Base-by-base conservation (phyloP, 805 yeast species). In the Spathaspora hagerdaliae region DNA sequence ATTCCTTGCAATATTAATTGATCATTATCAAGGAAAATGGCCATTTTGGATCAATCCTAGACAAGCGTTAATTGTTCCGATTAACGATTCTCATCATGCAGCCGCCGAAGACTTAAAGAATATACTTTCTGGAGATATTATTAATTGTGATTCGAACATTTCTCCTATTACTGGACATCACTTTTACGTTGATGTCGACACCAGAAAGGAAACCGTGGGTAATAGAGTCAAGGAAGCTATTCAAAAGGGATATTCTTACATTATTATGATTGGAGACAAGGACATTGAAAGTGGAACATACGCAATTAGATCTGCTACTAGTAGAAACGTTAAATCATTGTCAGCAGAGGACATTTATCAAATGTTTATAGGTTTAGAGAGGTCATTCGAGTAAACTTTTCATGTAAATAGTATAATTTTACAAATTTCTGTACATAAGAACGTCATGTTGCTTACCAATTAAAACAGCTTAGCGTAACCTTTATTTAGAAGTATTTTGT, bases 11-110 rank as follows among this genome's bases (percentile, higher is more conserved):
- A 78, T 94, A 48, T 70, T 94, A 49, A 81, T 94, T 43, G 98
- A 94, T 61, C 95, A 91, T 52, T 88, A 82, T 61, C 79, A 80
- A 46, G 99, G 98, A 0, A 83, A 84, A 54, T 94, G 98, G 98
- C 99, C 99, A 8, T 90, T 94, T 61, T 94, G 99, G 99, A 60
- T 94, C 38, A 88, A 85, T 51, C 97, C 98, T 6, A 75, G 95
- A 50, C 99, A 94, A 61, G 94, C 92, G 0, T 74, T 86, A 35
- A 74, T 94, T 2, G 74, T 94, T 6, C 97, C 99, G 1, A 82
- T 90, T 5, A 81, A 83, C 46, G 81, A 81, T 0, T 67, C 74
- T 8, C 91, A 86, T 56, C 60, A 64, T 7, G 75, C 67, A 8
- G 76, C 76, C 43, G 86, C 95, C 3, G 52, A 70, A n/a, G 45